Base-by-base conservation (phyloP, 2,329 filamentous ascomycete species). In the Fusarium buxicola region DNA sequence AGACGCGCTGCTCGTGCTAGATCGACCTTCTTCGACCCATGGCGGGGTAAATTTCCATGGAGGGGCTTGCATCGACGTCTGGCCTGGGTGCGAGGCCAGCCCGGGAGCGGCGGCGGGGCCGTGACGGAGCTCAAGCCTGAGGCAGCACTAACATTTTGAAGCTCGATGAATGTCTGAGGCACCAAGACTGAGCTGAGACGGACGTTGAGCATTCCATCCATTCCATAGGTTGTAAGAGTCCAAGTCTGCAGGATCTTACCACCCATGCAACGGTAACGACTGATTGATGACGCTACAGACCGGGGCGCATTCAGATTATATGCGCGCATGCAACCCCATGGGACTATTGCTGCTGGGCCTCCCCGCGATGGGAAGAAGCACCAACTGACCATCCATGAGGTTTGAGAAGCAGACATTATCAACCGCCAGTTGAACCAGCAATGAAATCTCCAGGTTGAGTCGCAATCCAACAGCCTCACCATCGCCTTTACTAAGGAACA, bases 41-140 rank as follows among this genome's bases (percentile, higher is more conserved):
- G 74, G 74, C 74, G 74, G 74, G 74, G 74, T 76, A 73, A 74
- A 70, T 69, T 69, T 66, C 39, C 55, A 69, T 72, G 68, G 70
- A 72, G 70, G 70, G 70, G 70, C 69, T 66, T 25, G 39, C 58
- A 48, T 51, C n/a, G 38, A 46, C 46, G 44, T 59, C 55, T 41
- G 44, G 41, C 38, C 30, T 9, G 24, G 30, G 18, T 59, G 43
- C 27, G 28, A 43, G 40, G 48, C 45, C 49, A 40, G 52, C 12
- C 44, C 44, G 21, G 44, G 34, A 55, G 51, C 32, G 34, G 32
- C 35, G 35, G 49, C 28, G 55, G 50, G 55, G 50, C 46, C 46
- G 36, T 55, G 27, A 18, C 45, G 36, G 43, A 45, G 52, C 28
- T 32, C 9, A n/a, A 36, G 60, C 63, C 63, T 66, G 50, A 60